Evolutionary conservation across 2,329 filamentous ascomycete genomes (phyloP), one percentile per base, ranked within the genome.

Genomic region (Leptodontidium sp.): DNA sequence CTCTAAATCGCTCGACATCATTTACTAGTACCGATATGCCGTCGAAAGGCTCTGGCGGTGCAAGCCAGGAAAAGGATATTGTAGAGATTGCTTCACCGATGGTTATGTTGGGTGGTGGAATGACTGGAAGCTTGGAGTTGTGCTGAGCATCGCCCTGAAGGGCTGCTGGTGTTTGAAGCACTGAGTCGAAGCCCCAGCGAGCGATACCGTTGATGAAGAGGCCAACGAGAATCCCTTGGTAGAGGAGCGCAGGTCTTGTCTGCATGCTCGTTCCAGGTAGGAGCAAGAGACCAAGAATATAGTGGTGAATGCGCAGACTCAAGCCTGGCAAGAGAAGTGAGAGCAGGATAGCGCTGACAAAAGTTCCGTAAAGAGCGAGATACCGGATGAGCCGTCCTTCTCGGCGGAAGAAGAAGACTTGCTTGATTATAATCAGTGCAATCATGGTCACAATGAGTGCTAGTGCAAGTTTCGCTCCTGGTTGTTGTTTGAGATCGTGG

Each of bases 181-280:
- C 88, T 0, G 91, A 87, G 70, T 93, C 94, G 79, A 97, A 99
- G 0, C 94, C 94, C 96, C 96, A 98, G 53, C 95, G 87, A 4
- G 94, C 95, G 69, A 97, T 89, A 64, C 96, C 95, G 78, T 98
- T 98, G 81, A 98, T 90, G 79, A 98, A 98, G 0, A 98, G 86
- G 0, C 96, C 96, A 8, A 98, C 83, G 0, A 99, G 84, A 1
- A 99, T 83, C 12, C 96, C 96, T 79, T 98, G 95, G 77, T 96
- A 98, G 1, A 97, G 80, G 9, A 98, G 84, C 0, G 90, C 91
- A 0, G 93, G 92, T 0, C 96, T 88, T 6, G 93, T 98, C 73
- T 97, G 94, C 79, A 98, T 89, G 64, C 89, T 90, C 0, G 96
- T 98, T 0, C 94, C 96, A 0, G 94, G 93, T 5, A 98, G 86